Base-by-base conservation (phyloP, 2,329 filamentous ascomycete genomes). In the Nigrograna mackinnonii region DNA sequence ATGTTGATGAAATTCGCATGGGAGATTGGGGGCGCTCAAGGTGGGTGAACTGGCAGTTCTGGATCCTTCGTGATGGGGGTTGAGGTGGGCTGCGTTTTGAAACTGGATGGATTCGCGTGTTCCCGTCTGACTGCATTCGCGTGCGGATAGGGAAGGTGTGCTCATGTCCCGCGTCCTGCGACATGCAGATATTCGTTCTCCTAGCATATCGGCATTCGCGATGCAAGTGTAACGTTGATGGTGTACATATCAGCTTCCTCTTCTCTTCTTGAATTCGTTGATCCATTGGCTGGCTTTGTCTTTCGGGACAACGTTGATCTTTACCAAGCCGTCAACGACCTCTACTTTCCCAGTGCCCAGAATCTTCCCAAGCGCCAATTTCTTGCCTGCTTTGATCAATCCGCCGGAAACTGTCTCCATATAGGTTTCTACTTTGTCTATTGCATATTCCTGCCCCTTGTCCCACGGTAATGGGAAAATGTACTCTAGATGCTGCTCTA, bases 401-500 rank as follows among this genome's bases (percentile, higher is more conserved):
- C 91, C 91, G 0, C 91, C 91, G 0, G 77, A 74, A 4, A 72
- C 71, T 0, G 91, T 97, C 74, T 96, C 91, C 76, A 95, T 86
- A 68, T 89, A 97, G 60, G 89, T 94, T 55, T 96, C 91, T 4
- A 96, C 89, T 1, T 70, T 75, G 0, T 76, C 75, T 1, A 77
- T 55, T 1, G 73, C 79, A 68, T 96, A 96, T 58, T 83, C 83
- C 2, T 78, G 70, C 46, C 78, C 73, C 13, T 67, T 60, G 58
- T 97, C 94, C 94, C 94, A 99, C 11, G 91, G 90, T 58, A 91
- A 69, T 2, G 91, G 92, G 44, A 99, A 82, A 7, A 97, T 85
- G 60, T 96, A 96, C 3, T 78, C 76, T 37, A 99, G 75, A 67
- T 96, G 91, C 52, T 92, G 84, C 6, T 77, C 78, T 20, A 96